Percentiles rank a stretch among this genome's conserved stretches.
Conservation (phyloP, 2,329 filamentous ascomycete species). For the Penicillium occitanis region DNA sequence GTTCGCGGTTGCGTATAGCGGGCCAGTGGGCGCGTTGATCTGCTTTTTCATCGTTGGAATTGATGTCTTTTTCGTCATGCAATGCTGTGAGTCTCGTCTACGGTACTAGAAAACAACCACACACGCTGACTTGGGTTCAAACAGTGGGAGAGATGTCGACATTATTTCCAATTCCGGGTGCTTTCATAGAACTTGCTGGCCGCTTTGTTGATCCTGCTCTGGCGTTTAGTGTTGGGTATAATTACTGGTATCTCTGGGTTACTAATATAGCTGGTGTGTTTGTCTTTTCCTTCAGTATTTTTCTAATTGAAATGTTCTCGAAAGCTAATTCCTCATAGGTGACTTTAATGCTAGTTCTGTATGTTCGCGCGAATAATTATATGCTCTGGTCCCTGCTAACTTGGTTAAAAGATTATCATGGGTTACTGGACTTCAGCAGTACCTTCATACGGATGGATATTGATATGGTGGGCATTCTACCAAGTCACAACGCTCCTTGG, state of each 20-base stretch:
- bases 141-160: conserved; percentile 16
- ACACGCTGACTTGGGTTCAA: neutral
- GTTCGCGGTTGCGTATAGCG: conserved; percentile 11
- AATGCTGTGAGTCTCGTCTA: neutral
- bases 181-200: conserved; percentile 13
- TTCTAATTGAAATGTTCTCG: neutral
- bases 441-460: conserved; percentile 40
- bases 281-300: neutral
- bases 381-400: neutral
- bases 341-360: neutral
- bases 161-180: conserved; percentile 9
- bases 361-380: neutral
- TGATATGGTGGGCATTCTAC: conserved; percentile 43
- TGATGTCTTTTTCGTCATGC: neutral
- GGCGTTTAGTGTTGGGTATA: neutral
- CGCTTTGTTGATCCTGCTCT: conserved; percentile 19
- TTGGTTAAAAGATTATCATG: neutral
- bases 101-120: neutral
- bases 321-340: neutral
- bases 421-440: conserved; percentile 36
- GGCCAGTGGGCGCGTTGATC: conserved; percentile 9
- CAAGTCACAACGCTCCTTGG: conserved; percentile 26
- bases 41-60: conserved; percentile 13
- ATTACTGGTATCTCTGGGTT: conserved; percentile 26
- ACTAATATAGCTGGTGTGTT: conserved; percentile 27